Evolutionary conservation across 108 stramenopile species (phyloP), one percentile per base, ranked within the genome.

Genomic region (Fragilaria radians): DNA sequence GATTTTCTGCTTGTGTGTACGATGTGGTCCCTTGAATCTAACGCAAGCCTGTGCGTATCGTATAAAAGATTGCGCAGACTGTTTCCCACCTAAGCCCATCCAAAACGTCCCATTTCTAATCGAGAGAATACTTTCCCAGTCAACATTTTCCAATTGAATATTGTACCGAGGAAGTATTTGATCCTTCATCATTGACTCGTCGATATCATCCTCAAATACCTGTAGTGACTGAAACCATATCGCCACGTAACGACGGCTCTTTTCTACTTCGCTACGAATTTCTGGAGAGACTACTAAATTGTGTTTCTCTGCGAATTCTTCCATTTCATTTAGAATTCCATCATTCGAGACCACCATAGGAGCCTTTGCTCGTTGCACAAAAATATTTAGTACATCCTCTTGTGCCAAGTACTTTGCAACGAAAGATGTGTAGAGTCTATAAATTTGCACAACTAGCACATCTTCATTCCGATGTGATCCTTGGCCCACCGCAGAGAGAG

Each of bases 121-220:
- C 68, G 63, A 62, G 32, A 68, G 65, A 14, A 63, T 19, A 56
- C 46, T 71, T 1, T 42, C 56, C 60, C 59, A 61, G 32, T 68
- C 62, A 30, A 72, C 28, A 5, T 50, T 51, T 32, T 32, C 63
- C 51, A 55, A 51, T 28, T 66, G 52, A 19, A 59, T 49, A 19
- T 49, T 30, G 23, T 60, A 71, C 48, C 49, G 60, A 45, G 46
- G 28, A 21, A 78, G 23, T 3, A 90, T 76, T 1, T 68, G 71
- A 48, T 85, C 77, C 32, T 61, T 52, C 25, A 76, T 61, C 89
- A 91, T 82, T 29, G 80, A 74, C 25, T 71, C 67, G 46, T 82
- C 79, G 5, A 93, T 68, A n/a, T 89, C 85, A 61, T 87, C 86
- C 51, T 89, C 91, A 47, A 55, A 71, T 0, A 77, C 49, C 1